phyloP scores from a whole-genome alignment of 2,329 filamentous ascomycete species.

The Sclerotinia spermophila region DNA sequence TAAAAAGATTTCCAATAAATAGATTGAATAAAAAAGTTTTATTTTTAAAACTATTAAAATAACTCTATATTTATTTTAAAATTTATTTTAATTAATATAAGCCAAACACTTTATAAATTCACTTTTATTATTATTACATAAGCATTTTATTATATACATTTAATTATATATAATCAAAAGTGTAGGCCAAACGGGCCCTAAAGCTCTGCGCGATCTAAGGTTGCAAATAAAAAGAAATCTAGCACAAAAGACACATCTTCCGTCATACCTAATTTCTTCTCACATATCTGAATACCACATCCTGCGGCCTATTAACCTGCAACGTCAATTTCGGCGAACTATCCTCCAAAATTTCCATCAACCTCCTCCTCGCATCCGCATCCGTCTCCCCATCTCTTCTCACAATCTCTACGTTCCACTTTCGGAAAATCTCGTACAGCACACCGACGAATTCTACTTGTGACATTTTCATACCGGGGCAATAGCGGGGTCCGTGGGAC shows the following conservation, averaged over 20 bases:
- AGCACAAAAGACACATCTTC: background rate
- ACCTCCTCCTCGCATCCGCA: conserved; percentile 16
- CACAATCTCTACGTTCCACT: conserved; percentile 16
- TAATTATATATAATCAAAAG: too few relatives aligned
- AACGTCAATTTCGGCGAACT: conserved; percentile 20
- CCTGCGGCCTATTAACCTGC: conserved; percentile 20
- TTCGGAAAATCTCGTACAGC: conserved; percentile 18
- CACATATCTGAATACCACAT: background rate
- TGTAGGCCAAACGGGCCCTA: too few relatives aligned
- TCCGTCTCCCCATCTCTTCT: background rate
- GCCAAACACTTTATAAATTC: too few relatives aligned
- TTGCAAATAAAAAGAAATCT: background rate
- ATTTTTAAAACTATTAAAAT: too few relatives aligned
- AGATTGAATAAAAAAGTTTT: too few relatives aligned
- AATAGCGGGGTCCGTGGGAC: conserved; percentile 33
- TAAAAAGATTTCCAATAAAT: too few relatives aligned
- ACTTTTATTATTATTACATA: too few relatives aligned
- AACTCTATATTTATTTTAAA: too few relatives aligned
- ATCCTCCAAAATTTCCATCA: conserved; percentile 20
- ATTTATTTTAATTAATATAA: too few relatives aligned
- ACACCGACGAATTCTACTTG: conserved; percentile 36
- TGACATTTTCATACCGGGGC: conserved; percentile 37
- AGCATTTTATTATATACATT: too few relatives aligned
- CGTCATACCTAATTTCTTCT: background rate
- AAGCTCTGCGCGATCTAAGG: background rate